Percentiles rank a stretch among this genome's conserved stretches.
These are phyloP conservation scores for Glycine tomentella DNA, from an alignment of 306 rosid species.

Conservation along the genomic window DNA sequence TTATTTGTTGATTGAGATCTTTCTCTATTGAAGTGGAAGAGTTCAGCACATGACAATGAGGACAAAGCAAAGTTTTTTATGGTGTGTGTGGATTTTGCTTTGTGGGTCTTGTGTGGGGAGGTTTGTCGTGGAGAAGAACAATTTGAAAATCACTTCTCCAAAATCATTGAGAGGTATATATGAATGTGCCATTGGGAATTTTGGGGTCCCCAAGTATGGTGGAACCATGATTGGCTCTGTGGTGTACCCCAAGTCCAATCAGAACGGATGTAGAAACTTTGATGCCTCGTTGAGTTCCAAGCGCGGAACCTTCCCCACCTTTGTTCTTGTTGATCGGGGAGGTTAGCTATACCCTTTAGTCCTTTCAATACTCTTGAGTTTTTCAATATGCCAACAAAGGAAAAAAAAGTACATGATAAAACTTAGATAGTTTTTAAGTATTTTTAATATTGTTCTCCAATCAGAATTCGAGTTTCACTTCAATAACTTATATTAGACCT, in stretches of 20 bases:
- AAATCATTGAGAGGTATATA: conserved; percentile 65
- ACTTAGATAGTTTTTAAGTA: not conserved
- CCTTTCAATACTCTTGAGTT: conserved; percentile 27
- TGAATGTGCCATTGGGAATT: conserved; percentile 98
- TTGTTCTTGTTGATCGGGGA: conserved; percentile 91
- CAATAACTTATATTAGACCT: too few species aligned
- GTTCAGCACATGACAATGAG: conserved; percentile 52
- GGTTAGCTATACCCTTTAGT: conserved; percentile 52
- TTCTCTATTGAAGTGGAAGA: conserved; percentile 24
- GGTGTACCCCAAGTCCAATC: conserved; percentile 72
- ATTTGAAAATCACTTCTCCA: conserved; percentile 79
- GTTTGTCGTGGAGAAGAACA: conserved; percentile 97
- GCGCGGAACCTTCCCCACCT: conserved; percentile 78
- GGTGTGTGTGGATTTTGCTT: conserved; percentile 62
- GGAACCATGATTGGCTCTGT: conserved; percentile 90
- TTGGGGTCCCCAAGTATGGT: conserved; percentile 96
- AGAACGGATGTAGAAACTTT: conserved; percentile 74
- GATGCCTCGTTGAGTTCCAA: conserved; percentile 63
- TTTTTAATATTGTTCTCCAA: not conserved
- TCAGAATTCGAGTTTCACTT: too few species aligned
- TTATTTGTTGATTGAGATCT: conserved; percentile 37
- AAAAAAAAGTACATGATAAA: not conserved
- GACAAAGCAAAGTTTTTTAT: conserved; percentile 54
- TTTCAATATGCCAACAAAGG: not conserved
- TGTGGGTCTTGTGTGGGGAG: conserved; percentile 68